phyloP scores from a whole-genome alignment of 192 early-diverging fungal genomes.

The Mortierella antarctica region DNA sequence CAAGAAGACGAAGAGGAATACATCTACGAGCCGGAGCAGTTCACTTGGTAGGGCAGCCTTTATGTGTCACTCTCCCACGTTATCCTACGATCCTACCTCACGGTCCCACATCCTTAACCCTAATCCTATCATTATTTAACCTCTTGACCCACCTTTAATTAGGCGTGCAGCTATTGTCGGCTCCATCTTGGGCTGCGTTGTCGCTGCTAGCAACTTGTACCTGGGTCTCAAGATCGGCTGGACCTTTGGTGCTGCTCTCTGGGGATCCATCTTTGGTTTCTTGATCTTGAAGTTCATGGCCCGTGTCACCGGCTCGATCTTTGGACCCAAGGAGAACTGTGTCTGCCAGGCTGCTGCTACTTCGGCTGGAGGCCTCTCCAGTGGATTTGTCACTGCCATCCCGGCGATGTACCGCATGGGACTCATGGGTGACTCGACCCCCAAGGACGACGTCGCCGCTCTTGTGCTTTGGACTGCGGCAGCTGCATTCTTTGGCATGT shows the following conservation, averaged over 20 bases:
- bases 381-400: constrained; percentile 72
- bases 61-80: neutral
- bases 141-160: neutral
- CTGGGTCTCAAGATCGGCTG: constrained; percentile 74
- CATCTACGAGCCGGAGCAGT: constrained; percentile 30
- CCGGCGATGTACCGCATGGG: constrained; percentile 77
- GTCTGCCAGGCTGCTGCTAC: constrained; percentile 77
- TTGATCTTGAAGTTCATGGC: constrained; percentile 70
- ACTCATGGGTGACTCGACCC: constrained; percentile 56
- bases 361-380: constrained; percentile 72
- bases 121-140: neutral
- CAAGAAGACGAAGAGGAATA: constrained; percentile 22
- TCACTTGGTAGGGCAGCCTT: constrained; percentile 29
- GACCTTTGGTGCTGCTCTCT: constrained; percentile 66
- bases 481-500: constrained; percentile 76
- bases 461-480: constrained; percentile 67
- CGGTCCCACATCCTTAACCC: neutral
- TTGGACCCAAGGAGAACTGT: constrained; percentile 77
- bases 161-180: constrained; percentile 72
- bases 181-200: constrained; percentile 68
- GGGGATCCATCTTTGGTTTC: constrained; percentile 69
- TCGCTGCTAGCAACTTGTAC: constrained; percentile 78
- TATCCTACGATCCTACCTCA: neutral
- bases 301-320: constrained; percentile 61
- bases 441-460: constrained; percentile 59